These are phyloP conservation scores for Alloascoidea africana DNA, from an alignment of 805 yeast species.

Conservation along the genomic window DNA sequence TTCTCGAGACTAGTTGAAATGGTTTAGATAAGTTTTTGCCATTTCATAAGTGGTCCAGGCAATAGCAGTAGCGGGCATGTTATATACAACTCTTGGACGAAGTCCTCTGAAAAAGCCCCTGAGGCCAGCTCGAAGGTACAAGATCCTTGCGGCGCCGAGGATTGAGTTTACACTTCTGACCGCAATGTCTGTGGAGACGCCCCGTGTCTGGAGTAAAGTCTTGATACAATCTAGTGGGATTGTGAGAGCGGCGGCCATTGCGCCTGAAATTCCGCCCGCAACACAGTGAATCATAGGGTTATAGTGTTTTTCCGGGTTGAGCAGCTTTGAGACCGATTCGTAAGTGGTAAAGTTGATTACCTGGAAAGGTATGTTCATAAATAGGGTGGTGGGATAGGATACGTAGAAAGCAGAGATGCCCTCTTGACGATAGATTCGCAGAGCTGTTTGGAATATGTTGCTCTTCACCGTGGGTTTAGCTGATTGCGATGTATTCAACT, in stretches of 20 bases:
- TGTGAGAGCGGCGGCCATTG: constrained; percentile 86
- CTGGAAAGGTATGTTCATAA: constrained; percentile 89
- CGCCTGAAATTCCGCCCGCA: constrained; percentile 91
- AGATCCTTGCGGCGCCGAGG: constrained; percentile 50
- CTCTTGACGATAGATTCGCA: constrained; percentile 17
- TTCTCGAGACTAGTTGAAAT: too few species aligned
- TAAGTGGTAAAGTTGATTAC: constrained; percentile 89
- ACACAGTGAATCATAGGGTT: constrained; percentile 88
- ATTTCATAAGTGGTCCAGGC: constrained; percentile 97
- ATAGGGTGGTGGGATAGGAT: constrained; percentile 86
- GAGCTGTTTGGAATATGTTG: constrained; percentile 12
- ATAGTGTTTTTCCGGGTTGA: constrained; percentile 63
- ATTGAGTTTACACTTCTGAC: constrained; percentile 52
- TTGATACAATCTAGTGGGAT: constrained; percentile 92
- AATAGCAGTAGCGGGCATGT: constrained; percentile 92
- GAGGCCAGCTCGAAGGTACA: constrained; percentile 30
- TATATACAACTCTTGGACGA: constrained; percentile 80
- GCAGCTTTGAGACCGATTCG: constrained; percentile 61
- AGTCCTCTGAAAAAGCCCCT: constrained; percentile 71
- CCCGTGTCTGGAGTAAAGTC: constrained; percentile 76
- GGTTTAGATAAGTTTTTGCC: constrained; percentile 73
- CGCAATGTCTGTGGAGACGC: constrained; percentile 14
- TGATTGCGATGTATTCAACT: constrained; percentile 7
- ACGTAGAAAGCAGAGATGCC: constrained; percentile 67
- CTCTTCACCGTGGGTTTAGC: constrained; percentile 12